These are phyloP conservation scores for Actinomortierella wolfii DNA, from an alignment of 371 early-diverging fungal species.

Conservation along the genomic window DNA sequence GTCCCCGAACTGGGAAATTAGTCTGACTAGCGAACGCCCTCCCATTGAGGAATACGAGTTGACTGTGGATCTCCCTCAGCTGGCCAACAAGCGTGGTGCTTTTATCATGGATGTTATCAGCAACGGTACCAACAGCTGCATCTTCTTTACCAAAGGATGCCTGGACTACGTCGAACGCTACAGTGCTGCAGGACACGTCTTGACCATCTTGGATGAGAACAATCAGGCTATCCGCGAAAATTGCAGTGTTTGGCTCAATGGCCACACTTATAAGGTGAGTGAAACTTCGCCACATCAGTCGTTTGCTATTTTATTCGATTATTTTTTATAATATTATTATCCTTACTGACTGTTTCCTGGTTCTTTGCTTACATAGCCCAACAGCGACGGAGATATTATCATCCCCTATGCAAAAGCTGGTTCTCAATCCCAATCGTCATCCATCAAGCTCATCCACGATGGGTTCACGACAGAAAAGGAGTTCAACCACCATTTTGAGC, in stretches of 20 bases:
- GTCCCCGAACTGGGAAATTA: constrained; percentile 38
- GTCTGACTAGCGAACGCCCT: constrained; percentile 12
- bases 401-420: constrained; percentile 49
- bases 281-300: neutral
- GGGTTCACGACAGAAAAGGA: constrained; percentile 49
- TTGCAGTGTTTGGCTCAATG: constrained; percentile 50
- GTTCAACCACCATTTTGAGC: constrained; percentile 46
- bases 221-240: constrained; percentile 24
- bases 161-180: constrained; percentile 52
- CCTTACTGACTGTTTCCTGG: neutral
- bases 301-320: neutral
- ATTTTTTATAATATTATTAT: too few species aligned
- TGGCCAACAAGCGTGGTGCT: constrained; percentile 26
- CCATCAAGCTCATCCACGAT: constrained; percentile 44
- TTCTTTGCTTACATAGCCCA: constrained; percentile 47
- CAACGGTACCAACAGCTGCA: constrained; percentile 34
- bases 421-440: neutral
- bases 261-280: constrained; percentile 53
- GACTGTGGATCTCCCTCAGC: constrained; percentile 21
- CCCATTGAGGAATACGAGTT: constrained; percentile 28
- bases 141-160: constrained; percentile 50
- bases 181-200: constrained; percentile 55
- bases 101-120: constrained; percentile 40
- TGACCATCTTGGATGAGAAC: constrained; percentile 53
- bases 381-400: constrained; percentile 47